Evolutionary conservation across 2,329 filamentous ascomycete species (phyloP).

Genomic region (Colletotrichum godetiae): DNA sequence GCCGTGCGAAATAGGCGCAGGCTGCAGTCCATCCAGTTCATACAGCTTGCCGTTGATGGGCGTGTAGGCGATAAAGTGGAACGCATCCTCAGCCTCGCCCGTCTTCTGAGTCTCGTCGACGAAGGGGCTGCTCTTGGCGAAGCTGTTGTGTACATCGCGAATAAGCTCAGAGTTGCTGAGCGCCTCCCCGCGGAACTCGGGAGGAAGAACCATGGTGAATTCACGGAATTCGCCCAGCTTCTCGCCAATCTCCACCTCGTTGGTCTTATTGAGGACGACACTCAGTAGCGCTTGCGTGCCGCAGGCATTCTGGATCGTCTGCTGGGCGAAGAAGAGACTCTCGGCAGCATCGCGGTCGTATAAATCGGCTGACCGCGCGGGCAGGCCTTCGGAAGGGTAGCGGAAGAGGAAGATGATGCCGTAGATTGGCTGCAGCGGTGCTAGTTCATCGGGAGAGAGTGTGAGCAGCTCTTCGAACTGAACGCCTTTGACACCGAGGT

Average conservation of each 20-base stretch:
- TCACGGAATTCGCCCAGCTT: conserved; percentile 84
- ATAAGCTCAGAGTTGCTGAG: conserved; percentile 75
- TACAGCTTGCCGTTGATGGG: conserved; percentile 83
- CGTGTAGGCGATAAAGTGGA: conserved; percentile 98
- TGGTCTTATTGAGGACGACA: conserved; percentile 87
- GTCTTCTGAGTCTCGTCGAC: conserved; percentile 86
- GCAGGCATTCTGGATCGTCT: conserved; percentile 99
- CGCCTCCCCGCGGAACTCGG: conserved; percentile 74
- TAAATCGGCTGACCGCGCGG: conserved; percentile 43
- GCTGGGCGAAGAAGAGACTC: conserved; percentile 90
- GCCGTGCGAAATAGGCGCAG: conserved; percentile 91
- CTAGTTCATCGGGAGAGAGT: conserved; percentile 81
- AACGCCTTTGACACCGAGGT: conserved; percentile 89
- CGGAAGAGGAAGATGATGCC: conserved; percentile 99
- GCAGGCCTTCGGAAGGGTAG: conserved; percentile 80
- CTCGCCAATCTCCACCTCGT: conserved; percentile 76
- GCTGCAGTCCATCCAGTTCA: conserved; percentile 95
- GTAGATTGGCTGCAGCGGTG: conserved; percentile 81
- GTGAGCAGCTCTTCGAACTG: conserved; percentile 97
- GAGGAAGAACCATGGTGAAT: conserved; percentile 86
- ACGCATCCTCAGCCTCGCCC: conserved; percentile 85
- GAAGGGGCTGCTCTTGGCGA: conserved; percentile 89
- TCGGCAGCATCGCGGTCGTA: conserved; percentile 83
- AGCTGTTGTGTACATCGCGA: conserved; percentile 87
- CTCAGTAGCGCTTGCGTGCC: conserved; percentile 95